Evolutionary conservation across 2,329 filamentous ascomycete genomes (phyloP), one percentile per base, ranked within the genome.

Genomic region (Lachnellula cervina): DNA sequence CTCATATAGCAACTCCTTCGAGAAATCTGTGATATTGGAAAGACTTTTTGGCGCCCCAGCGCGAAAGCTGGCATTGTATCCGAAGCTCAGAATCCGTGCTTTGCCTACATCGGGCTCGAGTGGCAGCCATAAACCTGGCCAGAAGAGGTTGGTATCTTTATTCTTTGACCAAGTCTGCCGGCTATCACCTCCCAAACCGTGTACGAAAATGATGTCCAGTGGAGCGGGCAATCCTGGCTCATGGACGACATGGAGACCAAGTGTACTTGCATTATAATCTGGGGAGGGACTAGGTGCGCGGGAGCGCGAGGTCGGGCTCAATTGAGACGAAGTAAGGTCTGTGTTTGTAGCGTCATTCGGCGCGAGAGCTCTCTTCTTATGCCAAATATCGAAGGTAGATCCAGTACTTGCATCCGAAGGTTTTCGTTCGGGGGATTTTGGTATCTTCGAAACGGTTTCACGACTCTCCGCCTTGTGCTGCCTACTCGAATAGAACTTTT

Each of bases 121-220:
- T 35, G 56, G 52, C 3, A 59, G 54, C 42, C 51, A 62, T 23
- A 44, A 47, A n/a, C 47, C 17, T 1, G 62, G 73, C 73, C 73
- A 75, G 59, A 68, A 75, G 32, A 67, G 61, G 1, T 54, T 34
- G 2, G 56, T 55, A 13, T 71, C 61, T 4, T 55, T 19, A 2
- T 62, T 59, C 32, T 68, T 64, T 5, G 60, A 64, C 73, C 74
- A 76, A 40, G 72, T 72, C 51, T 65, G 66, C 2, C 66, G 61
- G 46, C 69, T 72, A 1, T 66, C 66, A 2, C 73, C 74, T 8
- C 71, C 71, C 2, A 76, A 66, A 0, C 73, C 73, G 59, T 76
- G 74, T 2, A 76, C 64, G 53, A 76, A 76, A 16, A 76, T 66
- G 7, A 70, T 58, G 48, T 71, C 68, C 14, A 64, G 23, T 4